Evolutionary conservation across 1,284 basidiomycete species (phyloP).

Genomic region (Xanthoconium separans): DNA sequence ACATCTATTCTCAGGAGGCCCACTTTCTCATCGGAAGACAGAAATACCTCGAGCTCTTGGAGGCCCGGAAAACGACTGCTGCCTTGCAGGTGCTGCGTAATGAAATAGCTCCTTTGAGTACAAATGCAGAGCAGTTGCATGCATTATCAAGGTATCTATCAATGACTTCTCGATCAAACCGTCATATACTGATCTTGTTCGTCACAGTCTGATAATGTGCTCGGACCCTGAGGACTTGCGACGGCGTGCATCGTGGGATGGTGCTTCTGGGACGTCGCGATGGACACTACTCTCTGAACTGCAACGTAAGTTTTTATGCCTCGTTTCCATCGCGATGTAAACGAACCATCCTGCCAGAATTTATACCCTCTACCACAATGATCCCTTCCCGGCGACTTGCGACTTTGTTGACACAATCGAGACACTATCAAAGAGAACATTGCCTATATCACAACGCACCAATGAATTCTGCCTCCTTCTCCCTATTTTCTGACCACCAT

Average conservation of each 20-base stretch:
- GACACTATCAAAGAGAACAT: slow-evolving; percentile 71
- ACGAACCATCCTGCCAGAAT: slow-evolving; percentile 46
- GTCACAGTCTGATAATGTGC: slow-evolving; percentile 83
- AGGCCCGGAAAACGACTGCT: slow-evolving; percentile 75
- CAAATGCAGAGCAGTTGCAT: slow-evolving; percentile 78
- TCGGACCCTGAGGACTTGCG: slow-evolving; percentile 81
- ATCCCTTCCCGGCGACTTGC: slow-evolving; percentile 88
- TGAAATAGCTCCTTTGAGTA: slow-evolving; percentile 80
- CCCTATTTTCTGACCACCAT: slow-evolving; percentile 83
- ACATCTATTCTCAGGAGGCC: slow-evolving; percentile 56
- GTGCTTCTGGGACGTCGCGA: slow-evolving; percentile 78
- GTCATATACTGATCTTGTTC: slow-evolving; percentile 13
- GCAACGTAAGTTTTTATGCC: slow-evolving; percentile 63
- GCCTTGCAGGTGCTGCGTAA: slow-evolving; percentile 86
- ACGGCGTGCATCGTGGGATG: slow-evolving; percentile 86
- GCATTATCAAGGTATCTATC: slow-evolving; percentile 74
- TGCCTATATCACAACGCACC: slow-evolving; percentile 83
- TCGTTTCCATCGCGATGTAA: neutral
- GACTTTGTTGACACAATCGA: slow-evolving; percentile 85
- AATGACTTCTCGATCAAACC: neutral
- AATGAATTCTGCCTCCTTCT: slow-evolving; percentile 59
- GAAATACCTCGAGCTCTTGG: slow-evolving; percentile 95
- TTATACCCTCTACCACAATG: slow-evolving; percentile 89
- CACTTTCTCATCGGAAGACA: slow-evolving; percentile 90
- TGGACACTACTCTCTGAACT: slow-evolving; percentile 74